A percentile compares a stretch with the other conserved stretches of the same genome.
phyloP scores from a whole-genome alignment of 2,329 filamentous ascomycete species.

The Emergomyces orientalis region DNA sequence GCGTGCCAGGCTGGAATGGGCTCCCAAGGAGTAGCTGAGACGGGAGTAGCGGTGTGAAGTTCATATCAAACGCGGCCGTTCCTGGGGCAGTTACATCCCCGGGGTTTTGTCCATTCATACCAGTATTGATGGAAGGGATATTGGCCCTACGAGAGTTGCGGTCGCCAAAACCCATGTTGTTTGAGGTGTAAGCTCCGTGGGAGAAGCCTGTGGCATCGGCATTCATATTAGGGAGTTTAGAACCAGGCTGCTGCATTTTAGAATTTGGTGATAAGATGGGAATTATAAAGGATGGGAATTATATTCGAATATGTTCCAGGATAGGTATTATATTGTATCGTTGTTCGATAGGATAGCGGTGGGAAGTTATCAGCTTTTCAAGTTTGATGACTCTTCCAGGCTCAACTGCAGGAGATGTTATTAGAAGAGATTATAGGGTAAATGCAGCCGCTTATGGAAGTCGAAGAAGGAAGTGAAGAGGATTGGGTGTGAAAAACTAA shows the following conservation, averaged over 20 bases:
- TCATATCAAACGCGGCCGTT: constrained; percentile 81
- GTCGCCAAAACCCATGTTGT: constrained; percentile 72
- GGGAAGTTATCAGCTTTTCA: constrained; percentile 26
- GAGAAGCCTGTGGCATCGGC: constrained; percentile 78
- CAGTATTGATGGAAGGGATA: constrained; percentile 88
- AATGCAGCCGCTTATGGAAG: neutral
- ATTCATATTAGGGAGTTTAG: constrained; percentile 60
- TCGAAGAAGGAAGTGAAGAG: neutral
- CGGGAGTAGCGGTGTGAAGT: constrained; percentile 90
- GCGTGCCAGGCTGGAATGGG: constrained; percentile 91
- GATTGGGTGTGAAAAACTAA: neutral
- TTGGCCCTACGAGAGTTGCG: constrained; percentile 73
- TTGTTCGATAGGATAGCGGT: constrained; percentile 63
- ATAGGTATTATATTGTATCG: constrained; percentile 79
- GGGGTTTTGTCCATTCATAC: constrained; percentile 50
- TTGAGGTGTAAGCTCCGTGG: constrained; percentile 82
- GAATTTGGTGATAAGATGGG: constrained; percentile 52
- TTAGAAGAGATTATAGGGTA: neutral
- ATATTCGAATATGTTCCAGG: constrained; percentile 85
- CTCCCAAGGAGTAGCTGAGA: constrained; percentile 91
- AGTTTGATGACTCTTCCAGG: constrained; percentile 10
- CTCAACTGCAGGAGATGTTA: neutral
- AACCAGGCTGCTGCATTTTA: constrained; percentile 58
- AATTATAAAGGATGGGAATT: constrained; percentile 62
- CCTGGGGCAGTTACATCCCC: constrained; percentile 77